Evolutionary conservation across 2,329 filamentous ascomycete genomes (phyloP), one percentile per base, ranked within the genome.

Genomic region (Colletotrichum liaoningense): DNA sequence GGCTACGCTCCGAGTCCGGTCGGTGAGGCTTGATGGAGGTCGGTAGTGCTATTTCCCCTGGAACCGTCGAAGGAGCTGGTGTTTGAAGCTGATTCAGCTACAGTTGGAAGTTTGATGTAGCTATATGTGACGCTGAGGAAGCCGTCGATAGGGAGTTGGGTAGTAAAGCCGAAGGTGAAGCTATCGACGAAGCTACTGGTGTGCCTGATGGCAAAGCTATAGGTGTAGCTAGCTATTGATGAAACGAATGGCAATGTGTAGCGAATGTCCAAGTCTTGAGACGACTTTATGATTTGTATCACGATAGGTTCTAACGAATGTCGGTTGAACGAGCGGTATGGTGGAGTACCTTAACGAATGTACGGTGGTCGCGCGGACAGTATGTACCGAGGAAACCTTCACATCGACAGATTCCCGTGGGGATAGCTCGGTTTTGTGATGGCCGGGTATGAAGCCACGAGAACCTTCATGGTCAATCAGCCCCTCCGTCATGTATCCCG

Each of bases 401-500:
- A 14, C n/a, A 22, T 14, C 1, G 12, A 57, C 33, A 11, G 28
- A 56, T 6, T 42, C 22, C 16, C 19, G n/a, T 16, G 30, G 54
- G 22, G 28, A 30, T 30, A 42, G 12, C n/a, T n/a, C 16, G 30
- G 33, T 55, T 56, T 28, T n/a, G 14, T 24, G 24, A 16, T 11
- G 22, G 22, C 14, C 6, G 14, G 49, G 38, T 4, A 42, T 33
- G 60, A 54, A 24, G n/a, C 42, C 42, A 49, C 11, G 63, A 56
- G 63, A 65, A 65, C 63, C 63, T 42, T 65, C 63, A 49, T 24
- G 63, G 63, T 12, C 52, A 42, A n/a, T 14, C 63, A 65, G 63
- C 63, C 63, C 22, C n/a, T 33, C 52, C 63, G 63, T 65, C 63
- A 57, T 65, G 33, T 56, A 38, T 19, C 33, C 26, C 46, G 14